These are phyloP conservation scores for Verticillium alfalfae DNA, from an alignment of 2,329 filamentous ascomycete species.

Conservation along the genomic window DNA sequence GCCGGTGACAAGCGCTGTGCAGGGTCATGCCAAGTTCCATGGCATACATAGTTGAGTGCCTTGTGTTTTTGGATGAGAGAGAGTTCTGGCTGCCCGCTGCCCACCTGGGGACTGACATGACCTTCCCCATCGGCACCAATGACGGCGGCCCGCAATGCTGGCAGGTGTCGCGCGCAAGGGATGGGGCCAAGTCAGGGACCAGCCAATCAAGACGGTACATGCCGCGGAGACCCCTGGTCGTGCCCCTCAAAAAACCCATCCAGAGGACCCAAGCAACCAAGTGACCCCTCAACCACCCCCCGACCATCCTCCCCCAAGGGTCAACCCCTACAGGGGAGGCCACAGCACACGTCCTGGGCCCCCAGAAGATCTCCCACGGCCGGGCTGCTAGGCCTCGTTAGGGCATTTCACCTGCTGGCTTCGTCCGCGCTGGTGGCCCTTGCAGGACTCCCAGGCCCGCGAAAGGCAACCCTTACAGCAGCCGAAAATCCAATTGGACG, in stretches of 20 bases:
- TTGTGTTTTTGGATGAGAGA: not conserved
- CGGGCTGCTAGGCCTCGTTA: not conserved
- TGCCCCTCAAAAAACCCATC: not conserved
- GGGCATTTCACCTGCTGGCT: not conserved
- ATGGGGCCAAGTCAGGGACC: not conserved
- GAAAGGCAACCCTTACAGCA: not conserved
- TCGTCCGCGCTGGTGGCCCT: not conserved
- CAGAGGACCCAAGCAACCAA: not conserved
- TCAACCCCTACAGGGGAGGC: not conserved
- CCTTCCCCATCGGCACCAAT: not conserved
- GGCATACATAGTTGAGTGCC: not conserved
- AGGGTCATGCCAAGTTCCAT: too few species aligned
- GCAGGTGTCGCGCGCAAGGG: not conserved
- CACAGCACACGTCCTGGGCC: not conserved
- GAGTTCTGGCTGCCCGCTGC: conserved; percentile 3
- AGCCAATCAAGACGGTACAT: not conserved
- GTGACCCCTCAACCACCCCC: not conserved
- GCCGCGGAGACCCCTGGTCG: not conserved
- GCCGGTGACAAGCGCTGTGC: not conserved
- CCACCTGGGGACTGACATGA: too few species aligned
- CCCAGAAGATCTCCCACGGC: not conserved
- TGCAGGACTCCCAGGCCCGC: not conserved
- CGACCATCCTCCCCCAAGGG: not conserved
- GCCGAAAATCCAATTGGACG: not conserved
- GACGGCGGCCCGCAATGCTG: not conserved